These are phyloP conservation scores for Acrasis kona DNA, from an alignment of 78 protist species.

Conservation along the genomic window DNA sequence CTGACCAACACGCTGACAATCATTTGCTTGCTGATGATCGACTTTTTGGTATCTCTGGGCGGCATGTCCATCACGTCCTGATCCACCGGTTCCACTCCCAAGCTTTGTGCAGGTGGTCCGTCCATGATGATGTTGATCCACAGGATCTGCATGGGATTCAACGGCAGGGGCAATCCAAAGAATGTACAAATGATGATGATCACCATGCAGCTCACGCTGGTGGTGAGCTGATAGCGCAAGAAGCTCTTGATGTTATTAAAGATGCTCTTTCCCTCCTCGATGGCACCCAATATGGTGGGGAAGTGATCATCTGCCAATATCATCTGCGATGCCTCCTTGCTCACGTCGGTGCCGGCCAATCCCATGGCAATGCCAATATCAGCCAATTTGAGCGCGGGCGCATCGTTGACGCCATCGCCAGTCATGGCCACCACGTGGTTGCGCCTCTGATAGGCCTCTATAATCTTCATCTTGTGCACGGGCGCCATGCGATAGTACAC, in stretches of 20 bases:
- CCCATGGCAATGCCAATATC: slow-evolving; percentile 93
- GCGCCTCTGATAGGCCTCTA: slow-evolving; percentile 34
- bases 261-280: slow-evolving; percentile 82
- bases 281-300: slow-evolving; percentile 81
- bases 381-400: slow-evolving; percentile 94
- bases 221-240: slow-evolving; percentile 68
- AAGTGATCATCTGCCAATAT: slow-evolving; percentile 96
- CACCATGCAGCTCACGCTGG: slow-evolving; percentile 67
- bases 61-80: slow-evolving; percentile 36
- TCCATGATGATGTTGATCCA: slow-evolving; percentile 78
- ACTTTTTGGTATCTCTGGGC: slow-evolving; percentile 7
- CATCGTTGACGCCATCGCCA: slow-evolving; percentile 96
- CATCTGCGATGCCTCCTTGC: slow-evolving; percentile 84
- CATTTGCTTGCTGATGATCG: background rate
- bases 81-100: slow-evolving; percentile 57
- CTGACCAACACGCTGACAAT: slow-evolving; percentile 5
- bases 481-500: slow-evolving; percentile 63
- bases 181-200: slow-evolving; percentile 26
- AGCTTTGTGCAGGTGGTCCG: slow-evolving; percentile 70
- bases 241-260: slow-evolving; percentile 60
- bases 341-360: slow-evolving; percentile 44
- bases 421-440: slow-evolving; percentile 37
- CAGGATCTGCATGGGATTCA: slow-evolving; percentile 55
- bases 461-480: slow-evolving; percentile 51
- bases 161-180: slow-evolving; percentile 55